A percentile compares a stretch with the other conserved stretches of the same genome.
Conservation (phyloP, 2,329 filamentous ascomycete species). For the Fusarium sp. region DNA sequence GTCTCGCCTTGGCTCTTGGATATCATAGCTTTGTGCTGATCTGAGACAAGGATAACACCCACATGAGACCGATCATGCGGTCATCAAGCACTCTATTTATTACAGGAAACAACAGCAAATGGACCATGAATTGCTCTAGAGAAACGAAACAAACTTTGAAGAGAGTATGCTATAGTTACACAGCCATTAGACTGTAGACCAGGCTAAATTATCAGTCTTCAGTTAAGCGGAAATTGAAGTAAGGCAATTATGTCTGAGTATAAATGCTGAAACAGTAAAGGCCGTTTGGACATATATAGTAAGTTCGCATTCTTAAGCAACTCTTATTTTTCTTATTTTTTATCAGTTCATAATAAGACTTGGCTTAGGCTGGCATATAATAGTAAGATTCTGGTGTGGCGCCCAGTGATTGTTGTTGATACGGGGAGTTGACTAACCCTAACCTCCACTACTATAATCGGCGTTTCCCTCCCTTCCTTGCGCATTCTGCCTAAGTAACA, state of each 20-base stretch:
- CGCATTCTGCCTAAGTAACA: background rate
- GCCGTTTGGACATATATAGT: background rate
- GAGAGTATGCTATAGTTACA: background rate
- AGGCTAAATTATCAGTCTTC: background rate
- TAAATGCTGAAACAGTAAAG: background rate
- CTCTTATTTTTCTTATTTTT: background rate
- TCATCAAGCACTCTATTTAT: constrained; percentile 4
- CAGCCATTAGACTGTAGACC: background rate
- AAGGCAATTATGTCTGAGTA: background rate
- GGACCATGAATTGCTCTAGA: background rate
- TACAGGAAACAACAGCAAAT: background rate
- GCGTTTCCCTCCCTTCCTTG: background rate
- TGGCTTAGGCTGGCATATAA: background rate
- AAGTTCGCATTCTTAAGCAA: background rate
- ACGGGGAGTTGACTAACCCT: background rate
- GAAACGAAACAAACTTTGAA: background rate
- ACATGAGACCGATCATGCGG: constrained; percentile 12
- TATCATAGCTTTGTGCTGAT: constrained; percentile 18
- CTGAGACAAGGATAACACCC: constrained; percentile 29
- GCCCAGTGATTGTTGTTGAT: background rate
- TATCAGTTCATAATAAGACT: background rate
- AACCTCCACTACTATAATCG: background rate
- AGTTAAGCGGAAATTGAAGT: background rate
- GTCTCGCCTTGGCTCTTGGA: constrained; percentile 3
- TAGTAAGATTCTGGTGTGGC: background rate